Evolutionary conservation across 2,329 filamentous ascomycete species (phyloP).

Genomic region (Venturiaceae sp.): DNA sequence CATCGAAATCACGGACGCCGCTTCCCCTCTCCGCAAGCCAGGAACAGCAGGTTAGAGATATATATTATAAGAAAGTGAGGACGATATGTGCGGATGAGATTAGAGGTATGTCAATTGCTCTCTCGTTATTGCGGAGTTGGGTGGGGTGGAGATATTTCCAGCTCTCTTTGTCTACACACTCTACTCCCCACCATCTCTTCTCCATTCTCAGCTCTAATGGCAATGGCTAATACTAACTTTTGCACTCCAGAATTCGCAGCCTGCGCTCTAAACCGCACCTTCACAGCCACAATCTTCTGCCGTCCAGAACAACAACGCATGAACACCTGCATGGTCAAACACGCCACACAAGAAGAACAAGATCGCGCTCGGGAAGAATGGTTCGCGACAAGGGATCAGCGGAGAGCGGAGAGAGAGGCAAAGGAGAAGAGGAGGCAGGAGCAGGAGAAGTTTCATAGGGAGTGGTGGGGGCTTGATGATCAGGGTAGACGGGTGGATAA

Average conservation of each 20-base stretch:
- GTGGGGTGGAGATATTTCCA: too few species aligned
- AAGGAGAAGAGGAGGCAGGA: conserved; percentile 32
- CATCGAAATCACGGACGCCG: conserved; percentile 51
- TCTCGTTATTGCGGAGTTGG: too few species aligned
- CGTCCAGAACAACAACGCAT: conserved; percentile 69
- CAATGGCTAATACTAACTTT: background rate
- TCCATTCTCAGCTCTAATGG: conserved; percentile 1
- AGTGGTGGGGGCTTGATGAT: conserved; percentile 41
- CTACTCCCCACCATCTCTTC: background rate
- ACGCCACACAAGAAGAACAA: conserved; percentile 76
- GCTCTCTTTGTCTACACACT: background rate
- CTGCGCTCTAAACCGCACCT: conserved; percentile 77
- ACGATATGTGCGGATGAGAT: conserved; percentile 56
- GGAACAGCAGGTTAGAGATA: conserved; percentile 70
- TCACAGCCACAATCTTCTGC: conserved; percentile 82
- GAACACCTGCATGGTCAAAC: conserved; percentile 86
- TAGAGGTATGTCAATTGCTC: conserved; percentile 25
- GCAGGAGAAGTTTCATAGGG: conserved; percentile 36
- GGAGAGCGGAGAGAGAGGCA: conserved; percentile 56
- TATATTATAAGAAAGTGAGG: conserved; percentile 74
- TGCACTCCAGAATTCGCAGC: conserved; percentile 66
- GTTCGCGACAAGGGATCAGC: conserved; percentile 69
- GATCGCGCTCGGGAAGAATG: conserved; percentile 88
- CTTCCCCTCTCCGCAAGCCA: conserved; percentile 74
- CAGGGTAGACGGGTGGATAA: conserved; percentile 16